These are phyloP conservation scores for Sonneratia caseolaris DNA, from an alignment of 345 rosid genomes.

Conservation along the genomic window DNA sequence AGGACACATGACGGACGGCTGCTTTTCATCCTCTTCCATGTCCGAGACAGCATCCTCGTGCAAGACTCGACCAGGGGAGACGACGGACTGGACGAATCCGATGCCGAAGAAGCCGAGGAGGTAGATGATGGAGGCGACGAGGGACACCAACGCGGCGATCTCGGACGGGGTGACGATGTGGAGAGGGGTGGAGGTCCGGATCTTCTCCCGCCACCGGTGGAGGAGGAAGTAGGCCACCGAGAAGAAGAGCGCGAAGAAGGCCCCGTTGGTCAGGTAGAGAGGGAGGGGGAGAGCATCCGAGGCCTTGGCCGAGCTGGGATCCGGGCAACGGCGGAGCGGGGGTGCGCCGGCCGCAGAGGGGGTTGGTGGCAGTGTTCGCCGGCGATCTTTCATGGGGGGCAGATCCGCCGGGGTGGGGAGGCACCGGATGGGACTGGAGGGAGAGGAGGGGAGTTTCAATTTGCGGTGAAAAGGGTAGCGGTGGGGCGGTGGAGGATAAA, in stretches of 20 bases:
- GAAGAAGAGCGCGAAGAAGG: conserved; percentile 44
- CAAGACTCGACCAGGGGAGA: conserved; percentile 20
- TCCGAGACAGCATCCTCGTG: conserved; percentile 20
- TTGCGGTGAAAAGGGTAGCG: not conserved
- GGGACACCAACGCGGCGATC: conserved; percentile 26
- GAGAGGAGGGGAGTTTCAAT: conserved; percentile 8
- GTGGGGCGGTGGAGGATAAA: not conserved
- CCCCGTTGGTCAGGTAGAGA: conserved; percentile 29
- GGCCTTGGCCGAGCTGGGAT: conserved; percentile 11
- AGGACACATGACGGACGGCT: conserved; percentile 6
- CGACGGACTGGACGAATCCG: conserved; percentile 70
- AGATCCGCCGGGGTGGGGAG: not conserved
- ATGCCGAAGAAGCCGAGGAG: conserved; percentile 76
- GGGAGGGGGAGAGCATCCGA: conserved; percentile 43
- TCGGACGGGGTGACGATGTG: conserved; percentile 45
- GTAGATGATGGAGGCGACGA: conserved; percentile 64
- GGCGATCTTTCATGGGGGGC: conserved; percentile 11
- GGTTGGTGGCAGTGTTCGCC: conserved; percentile 8
- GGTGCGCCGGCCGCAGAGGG: conserved; percentile 14
- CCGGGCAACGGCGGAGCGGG: not conserved
- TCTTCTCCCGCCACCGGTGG: conserved; percentile 40
- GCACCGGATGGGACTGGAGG: not conserved
- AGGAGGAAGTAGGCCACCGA: conserved; percentile 43
- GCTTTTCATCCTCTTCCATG: conserved; percentile 13
- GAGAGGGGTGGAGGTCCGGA: conserved; percentile 51